phyloP scores from a whole-genome alignment of 2,329 filamentous ascomycete genomes.

The Calonectria pteridis region DNA sequence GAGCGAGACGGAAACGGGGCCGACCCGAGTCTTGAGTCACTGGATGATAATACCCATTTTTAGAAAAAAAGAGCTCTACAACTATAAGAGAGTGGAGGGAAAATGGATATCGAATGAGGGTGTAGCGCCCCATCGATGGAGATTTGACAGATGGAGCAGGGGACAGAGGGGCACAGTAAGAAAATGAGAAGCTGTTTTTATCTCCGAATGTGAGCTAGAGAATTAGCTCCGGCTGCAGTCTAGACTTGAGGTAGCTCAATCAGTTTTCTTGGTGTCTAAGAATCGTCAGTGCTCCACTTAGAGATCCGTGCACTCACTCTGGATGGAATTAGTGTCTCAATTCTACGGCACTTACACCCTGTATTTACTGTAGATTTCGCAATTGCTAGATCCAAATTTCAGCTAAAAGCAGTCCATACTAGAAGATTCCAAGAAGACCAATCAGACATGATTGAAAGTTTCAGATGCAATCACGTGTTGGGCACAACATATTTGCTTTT shows the following conservation, averaged over 20 bases:
- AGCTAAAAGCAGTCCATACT: background rate
- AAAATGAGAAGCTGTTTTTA: background rate
- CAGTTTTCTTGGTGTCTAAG: background rate
- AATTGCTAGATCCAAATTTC: background rate
- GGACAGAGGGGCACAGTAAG: background rate
- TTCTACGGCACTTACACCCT: background rate
- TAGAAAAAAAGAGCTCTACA: background rate
- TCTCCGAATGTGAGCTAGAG: background rate
- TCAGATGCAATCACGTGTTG: background rate
- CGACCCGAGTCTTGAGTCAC: background rate
- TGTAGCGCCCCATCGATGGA: background rate
- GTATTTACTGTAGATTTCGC: background rate
- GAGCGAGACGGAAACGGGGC: background rate
- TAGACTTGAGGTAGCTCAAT: background rate
- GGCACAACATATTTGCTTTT: background rate
- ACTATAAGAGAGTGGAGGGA: background rate
- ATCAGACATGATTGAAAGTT: background rate
- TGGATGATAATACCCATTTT: background rate
- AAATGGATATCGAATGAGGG: background rate
- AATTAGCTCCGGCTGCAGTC: background rate
- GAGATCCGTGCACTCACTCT: background rate
- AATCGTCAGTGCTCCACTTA: background rate
- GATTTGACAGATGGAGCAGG: background rate
- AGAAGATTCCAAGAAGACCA: background rate
- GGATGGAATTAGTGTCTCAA: background rate